These are phyloP conservation scores for Sclerotinia minor DNA, from an alignment of 2,329 filamentous ascomycete species.

Conservation along the genomic window DNA sequence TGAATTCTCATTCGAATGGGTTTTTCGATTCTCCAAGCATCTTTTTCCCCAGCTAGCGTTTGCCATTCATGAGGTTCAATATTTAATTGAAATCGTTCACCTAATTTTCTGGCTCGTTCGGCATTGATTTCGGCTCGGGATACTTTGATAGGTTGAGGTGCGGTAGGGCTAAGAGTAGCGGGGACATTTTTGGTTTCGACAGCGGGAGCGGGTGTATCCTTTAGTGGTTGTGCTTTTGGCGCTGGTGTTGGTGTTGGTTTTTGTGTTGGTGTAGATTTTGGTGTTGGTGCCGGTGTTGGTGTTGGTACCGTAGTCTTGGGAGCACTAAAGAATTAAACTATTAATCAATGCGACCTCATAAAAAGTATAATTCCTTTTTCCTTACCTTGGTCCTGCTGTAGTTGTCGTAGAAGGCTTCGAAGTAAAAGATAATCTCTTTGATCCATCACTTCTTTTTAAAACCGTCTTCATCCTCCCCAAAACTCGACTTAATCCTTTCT, in stretches of 20 bases:
- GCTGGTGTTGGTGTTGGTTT: not conserved
- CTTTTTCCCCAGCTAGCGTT: slow-evolving; percentile 34
- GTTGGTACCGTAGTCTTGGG: not conserved
- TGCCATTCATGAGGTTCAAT: slow-evolving; percentile 42
- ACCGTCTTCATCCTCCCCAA: slow-evolving; percentile 39
- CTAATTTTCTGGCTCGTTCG: slow-evolving; percentile 42
- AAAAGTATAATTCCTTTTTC: not conserved
- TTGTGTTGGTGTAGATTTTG: not conserved
- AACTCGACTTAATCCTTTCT: slow-evolving; percentile 35
- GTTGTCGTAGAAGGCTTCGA: slow-evolving; percentile 24
- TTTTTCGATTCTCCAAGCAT: slow-evolving; percentile 62
- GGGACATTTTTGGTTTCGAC: slow-evolving; percentile 13
- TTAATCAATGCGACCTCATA: not conserved
- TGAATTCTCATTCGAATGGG: slow-evolving; percentile 76
- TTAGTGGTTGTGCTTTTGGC: not conserved
- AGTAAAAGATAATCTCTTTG: slow-evolving; percentile 35
- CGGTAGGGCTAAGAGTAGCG: slow-evolving; percentile 21
- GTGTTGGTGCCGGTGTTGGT: not conserved
- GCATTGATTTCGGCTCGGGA: slow-evolving; percentile 38
- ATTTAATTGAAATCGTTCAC: slow-evolving; percentile 43
- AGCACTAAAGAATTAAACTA: not conserved
- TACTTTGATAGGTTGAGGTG: slow-evolving; percentile 32
- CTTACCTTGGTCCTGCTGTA: slow-evolving; percentile 34
- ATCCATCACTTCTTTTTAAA: slow-evolving; percentile 37
- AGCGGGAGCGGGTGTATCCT: slow-evolving; percentile 22